Conservation (phyloP, 1,284 basidiomycete species). For the Ustilago bromivora region DNA sequence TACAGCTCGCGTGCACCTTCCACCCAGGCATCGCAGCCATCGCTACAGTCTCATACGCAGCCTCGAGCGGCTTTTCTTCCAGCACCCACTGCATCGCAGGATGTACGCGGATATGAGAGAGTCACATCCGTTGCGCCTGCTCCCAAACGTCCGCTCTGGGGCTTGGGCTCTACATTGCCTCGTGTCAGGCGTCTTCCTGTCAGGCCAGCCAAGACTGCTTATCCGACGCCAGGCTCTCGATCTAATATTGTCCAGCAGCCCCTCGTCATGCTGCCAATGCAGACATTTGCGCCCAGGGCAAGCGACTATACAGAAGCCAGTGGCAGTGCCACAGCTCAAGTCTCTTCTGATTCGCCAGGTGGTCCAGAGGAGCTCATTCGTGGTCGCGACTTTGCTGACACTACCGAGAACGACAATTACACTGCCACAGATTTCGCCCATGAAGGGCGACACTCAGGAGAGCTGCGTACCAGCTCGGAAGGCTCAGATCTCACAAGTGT, state of each 20-base stretch:
- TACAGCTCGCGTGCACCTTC: slow-evolving; percentile 3
- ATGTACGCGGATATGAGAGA: slow-evolving; percentile 18
- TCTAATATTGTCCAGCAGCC: slow-evolving; percentile 27
- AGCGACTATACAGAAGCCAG: not conserved
- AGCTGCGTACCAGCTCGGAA: slow-evolving; percentile 8
- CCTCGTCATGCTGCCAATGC: not conserved
- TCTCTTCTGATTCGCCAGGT: not conserved
- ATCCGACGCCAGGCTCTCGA: slow-evolving; percentile 20
- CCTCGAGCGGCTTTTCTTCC: not conserved
- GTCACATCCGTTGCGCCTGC: slow-evolving; percentile 27
- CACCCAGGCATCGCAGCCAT: slow-evolving; percentile 2
- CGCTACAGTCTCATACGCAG: not conserved
- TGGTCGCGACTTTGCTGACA: slow-evolving; percentile 21
- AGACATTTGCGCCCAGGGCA: not conserved
- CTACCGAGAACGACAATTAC: not conserved
- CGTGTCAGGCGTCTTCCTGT: slow-evolving; percentile 18
- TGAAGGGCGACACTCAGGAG: not conserved
- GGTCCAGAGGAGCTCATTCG: slow-evolving; percentile 7
- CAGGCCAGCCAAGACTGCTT: slow-evolving; percentile 15
- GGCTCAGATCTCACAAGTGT: slow-evolving; percentile 8
- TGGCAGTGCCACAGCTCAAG: not conserved
- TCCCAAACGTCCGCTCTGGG: slow-evolving; percentile 33
- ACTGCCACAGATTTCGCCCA: not conserved
- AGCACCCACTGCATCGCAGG: slow-evolving; percentile 1
- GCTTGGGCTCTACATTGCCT: slow-evolving; percentile 23